These are phyloP conservation scores for Suillus lakei DNA, from an alignment of 768 basidiomycete species.

Conservation along the genomic window DNA sequence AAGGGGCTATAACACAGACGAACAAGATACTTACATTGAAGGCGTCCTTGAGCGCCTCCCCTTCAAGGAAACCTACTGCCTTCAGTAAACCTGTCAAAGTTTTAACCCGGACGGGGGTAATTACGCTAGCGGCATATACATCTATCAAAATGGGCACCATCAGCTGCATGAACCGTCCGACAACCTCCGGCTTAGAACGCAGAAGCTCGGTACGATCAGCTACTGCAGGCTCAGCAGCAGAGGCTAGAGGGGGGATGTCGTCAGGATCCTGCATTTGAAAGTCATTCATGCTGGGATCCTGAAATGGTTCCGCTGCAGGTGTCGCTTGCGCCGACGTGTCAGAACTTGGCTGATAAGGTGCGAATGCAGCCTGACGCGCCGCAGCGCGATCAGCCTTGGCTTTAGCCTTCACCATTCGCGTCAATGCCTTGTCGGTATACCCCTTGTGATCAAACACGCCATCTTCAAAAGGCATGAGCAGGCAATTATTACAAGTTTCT, in stretches of 20 bases:
- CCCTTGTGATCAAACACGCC: slow-evolving; percentile 93
- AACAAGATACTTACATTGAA: slow-evolving; percentile 62
- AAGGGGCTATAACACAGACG: slow-evolving; percentile 1
- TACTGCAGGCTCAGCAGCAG: slow-evolving; percentile 34
- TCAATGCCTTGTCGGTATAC: slow-evolving; percentile 86
- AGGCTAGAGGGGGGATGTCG: slow-evolving; percentile 37
- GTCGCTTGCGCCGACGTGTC: slow-evolving; percentile 29
- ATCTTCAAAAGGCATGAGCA: slow-evolving; percentile 49
- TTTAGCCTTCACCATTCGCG: slow-evolving; percentile 78
- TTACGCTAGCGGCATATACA: slow-evolving; percentile 98
- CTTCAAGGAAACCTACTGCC: slow-evolving; percentile 87
- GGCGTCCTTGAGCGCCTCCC: slow-evolving; percentile 74
- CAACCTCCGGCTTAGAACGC: slow-evolving; percentile 73
- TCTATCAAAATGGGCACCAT: slow-evolving; percentile 95
- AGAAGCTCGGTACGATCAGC: slow-evolving; percentile 75
- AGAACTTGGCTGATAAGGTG: slow-evolving; percentile 1
- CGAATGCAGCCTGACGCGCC: slow-evolving; percentile 55
- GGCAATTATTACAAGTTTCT: not conserved
- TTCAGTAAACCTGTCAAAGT: slow-evolving; percentile 88
- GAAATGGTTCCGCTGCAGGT: slow-evolving; percentile 25
- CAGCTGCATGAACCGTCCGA: slow-evolving; percentile 84
- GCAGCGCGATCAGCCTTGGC: slow-evolving; percentile 82
- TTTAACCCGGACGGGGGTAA: slow-evolving; percentile 84
- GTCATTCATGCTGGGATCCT: slow-evolving; percentile 36
- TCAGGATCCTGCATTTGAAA: slow-evolving; percentile 49